Evolutionary conservation across 305 asterid genomes (phyloP).

Genomic region (Ilex paraguariensis): DNA sequence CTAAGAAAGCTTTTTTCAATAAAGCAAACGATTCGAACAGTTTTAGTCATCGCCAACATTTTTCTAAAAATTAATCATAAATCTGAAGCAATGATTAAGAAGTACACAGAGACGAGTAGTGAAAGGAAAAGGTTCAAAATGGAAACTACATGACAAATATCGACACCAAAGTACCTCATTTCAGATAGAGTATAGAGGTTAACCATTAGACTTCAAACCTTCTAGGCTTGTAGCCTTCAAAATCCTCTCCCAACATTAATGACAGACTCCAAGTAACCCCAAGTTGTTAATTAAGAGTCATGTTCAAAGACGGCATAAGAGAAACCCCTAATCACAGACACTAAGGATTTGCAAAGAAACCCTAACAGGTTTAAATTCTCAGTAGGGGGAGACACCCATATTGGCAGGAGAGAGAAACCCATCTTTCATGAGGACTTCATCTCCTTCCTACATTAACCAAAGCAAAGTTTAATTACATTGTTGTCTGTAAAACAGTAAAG

Average conservation of each 20-base stretch:
- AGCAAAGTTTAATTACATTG: too few relatives aligned
- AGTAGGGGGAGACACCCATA: conserved; percentile 84
- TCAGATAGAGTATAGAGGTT: neutral
- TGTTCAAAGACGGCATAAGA: neutral
- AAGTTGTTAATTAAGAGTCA: neutral
- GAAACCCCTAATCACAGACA: neutral
- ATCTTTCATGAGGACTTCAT: conserved; percentile 85
- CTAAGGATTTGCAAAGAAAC: conserved; percentile 18
- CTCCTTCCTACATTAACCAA: conserved; percentile 56
- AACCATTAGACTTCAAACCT: neutral
- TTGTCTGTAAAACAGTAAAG: neutral
- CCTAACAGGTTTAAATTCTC: conserved; percentile 15
- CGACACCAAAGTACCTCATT: too few relatives aligned
- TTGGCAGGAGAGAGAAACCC: conserved; percentile 84
- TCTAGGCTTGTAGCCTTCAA: neutral
- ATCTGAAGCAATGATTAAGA: too few relatives aligned
- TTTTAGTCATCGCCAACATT: too few relatives aligned
- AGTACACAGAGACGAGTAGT: too few relatives aligned
- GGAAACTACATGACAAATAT: too few relatives aligned
- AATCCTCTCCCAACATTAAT: neutral
- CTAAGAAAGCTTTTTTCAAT: too few relatives aligned
- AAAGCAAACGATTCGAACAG: too few relatives aligned
- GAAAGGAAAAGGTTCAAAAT: too few relatives aligned
- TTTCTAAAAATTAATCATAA: too few relatives aligned
- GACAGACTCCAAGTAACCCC: neutral